Conservation (phyloP, 768 basidiomycete species). For the Suillus fuscotomentosus region DNA sequence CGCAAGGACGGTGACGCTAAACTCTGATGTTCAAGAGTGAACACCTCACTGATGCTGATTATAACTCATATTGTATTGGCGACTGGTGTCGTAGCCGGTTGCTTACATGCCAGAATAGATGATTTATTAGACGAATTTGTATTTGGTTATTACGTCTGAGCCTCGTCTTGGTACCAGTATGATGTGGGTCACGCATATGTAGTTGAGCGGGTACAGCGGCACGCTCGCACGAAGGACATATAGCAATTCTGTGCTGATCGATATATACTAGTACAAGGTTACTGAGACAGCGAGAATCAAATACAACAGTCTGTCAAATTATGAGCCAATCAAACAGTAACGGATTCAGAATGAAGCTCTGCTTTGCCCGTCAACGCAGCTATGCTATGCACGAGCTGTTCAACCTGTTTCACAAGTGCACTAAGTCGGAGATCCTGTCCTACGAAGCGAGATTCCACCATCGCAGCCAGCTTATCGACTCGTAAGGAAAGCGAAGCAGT, state of each 20-base stretch:
- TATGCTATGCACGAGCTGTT: not conserved
- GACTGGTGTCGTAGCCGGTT: not conserved
- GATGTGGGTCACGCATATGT: no score
- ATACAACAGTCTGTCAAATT: not conserved
- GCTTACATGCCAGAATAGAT: not conserved
- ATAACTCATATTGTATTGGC: not conserved
- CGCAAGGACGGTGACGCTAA: slow-evolving; percentile 18
- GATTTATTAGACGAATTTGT: not conserved
- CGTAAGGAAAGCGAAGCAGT: not conserved
- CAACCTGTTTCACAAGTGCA: not conserved
- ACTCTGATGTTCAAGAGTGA: slow-evolving; percentile 13
- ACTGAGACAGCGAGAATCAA: not conserved
- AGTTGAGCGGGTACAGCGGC: no score
- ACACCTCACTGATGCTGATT: not conserved
- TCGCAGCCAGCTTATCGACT: not conserved
- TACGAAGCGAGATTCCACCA: not conserved
- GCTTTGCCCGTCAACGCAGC: not conserved
- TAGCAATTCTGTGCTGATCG: not conserved
- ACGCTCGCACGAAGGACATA: not conserved
- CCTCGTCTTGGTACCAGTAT: not conserved
- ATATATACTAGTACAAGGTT: not conserved
- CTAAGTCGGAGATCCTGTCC: not conserved
- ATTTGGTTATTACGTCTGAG: not conserved
- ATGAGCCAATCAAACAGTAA: not conserved
- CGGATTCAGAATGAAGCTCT: not conserved